These are phyloP conservation scores for Candida khao-thaluensis DNA, from an alignment of 805 yeast genomes.

Conservation along the genomic window DNA sequence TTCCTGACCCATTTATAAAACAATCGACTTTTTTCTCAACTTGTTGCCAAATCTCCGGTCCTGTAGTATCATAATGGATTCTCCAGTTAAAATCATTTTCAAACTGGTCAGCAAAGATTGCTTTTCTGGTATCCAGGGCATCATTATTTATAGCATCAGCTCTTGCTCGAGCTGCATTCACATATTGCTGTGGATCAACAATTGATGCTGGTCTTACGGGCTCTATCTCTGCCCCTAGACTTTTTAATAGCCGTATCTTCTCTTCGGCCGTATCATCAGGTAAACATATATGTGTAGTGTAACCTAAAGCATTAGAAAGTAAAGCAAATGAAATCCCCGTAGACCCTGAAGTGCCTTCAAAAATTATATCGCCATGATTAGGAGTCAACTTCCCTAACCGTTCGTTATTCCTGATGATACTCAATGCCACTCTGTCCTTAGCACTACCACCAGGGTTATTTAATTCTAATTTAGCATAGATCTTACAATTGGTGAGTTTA, in stretches of 20 bases:
- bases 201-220: slow-evolving; percentile 93
- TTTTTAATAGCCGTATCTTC: slow-evolving; percentile 65
- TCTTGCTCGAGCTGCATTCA: slow-evolving; percentile 75
- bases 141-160: slow-evolving; percentile 52
- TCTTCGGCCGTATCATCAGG: slow-evolving; percentile 93
- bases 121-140: slow-evolving; percentile 41
- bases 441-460: slow-evolving; percentile 94
- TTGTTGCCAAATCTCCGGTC: slow-evolving; percentile 88
- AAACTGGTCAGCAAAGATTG: slow-evolving; percentile 92
- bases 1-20: slow-evolving; percentile 91
- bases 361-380: slow-evolving; percentile 66
- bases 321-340: slow-evolving; percentile 94
- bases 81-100: slow-evolving; percentile 92
- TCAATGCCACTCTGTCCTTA: slow-evolving; percentile 89
- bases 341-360: slow-evolving; percentile 96
- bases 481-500: slow-evolving; percentile 69
- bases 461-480: slow-evolving; percentile 84
- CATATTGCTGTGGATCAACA: slow-evolving; percentile 91
- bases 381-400: slow-evolving; percentile 54
- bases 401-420: slow-evolving; percentile 74
- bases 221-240: slow-evolving; percentile 80
- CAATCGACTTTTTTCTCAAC: slow-evolving; percentile 63
- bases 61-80: slow-evolving; percentile 78
- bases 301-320: slow-evolving; percentile 85
- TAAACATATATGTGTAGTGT: slow-evolving; percentile 85